A percentile compares a stretch with the other conserved stretches of the same genome.
Conservation (phyloP, 2,329 filamentous ascomycete genomes). For the Drechslera avenae region DNA sequence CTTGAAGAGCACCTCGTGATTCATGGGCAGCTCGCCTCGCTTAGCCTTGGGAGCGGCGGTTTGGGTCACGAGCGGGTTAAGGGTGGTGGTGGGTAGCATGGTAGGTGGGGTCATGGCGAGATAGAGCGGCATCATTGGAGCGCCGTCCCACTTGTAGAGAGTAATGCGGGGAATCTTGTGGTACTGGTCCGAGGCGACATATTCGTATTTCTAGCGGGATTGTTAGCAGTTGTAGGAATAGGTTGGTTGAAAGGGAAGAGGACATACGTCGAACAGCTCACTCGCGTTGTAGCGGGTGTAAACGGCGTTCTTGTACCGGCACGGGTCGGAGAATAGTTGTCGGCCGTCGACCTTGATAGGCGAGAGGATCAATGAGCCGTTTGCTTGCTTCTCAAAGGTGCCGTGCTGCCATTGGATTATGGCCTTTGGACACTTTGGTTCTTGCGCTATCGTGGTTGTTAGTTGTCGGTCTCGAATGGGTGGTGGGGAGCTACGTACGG, state of each 20-base stretch:
- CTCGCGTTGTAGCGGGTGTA: constrained; percentile 72
- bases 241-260: not conserved
- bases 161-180: constrained; percentile 67
- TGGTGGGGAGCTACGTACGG: constrained; percentile 56
- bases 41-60: constrained; percentile 45
- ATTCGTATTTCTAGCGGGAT: constrained; percentile 48
- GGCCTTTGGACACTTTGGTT: constrained; percentile 65
- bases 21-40: constrained; percentile 46
- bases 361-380: constrained; percentile 64
- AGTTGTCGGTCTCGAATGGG: constrained; percentile 17
- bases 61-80: constrained; percentile 60
- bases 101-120: constrained; percentile 65
- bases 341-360: constrained; percentile 71
- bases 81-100: constrained; percentile 71
- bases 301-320: constrained; percentile 57
- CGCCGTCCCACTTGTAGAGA: constrained; percentile 66
- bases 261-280: constrained; percentile 64
- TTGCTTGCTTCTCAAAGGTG: constrained; percentile 59
- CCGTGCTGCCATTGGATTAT: constrained; percentile 78
- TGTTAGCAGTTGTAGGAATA: not conserved
- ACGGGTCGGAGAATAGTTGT: constrained; percentile 69
- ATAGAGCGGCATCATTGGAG: constrained; percentile 71
- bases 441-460: constrained; percentile 54
- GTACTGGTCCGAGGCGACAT: constrained; percentile 61
- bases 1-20: constrained; percentile 48